Evolutionary conservation across 306 rosid species (phyloP).

Genomic region (Acmispon strigosus): DNA sequence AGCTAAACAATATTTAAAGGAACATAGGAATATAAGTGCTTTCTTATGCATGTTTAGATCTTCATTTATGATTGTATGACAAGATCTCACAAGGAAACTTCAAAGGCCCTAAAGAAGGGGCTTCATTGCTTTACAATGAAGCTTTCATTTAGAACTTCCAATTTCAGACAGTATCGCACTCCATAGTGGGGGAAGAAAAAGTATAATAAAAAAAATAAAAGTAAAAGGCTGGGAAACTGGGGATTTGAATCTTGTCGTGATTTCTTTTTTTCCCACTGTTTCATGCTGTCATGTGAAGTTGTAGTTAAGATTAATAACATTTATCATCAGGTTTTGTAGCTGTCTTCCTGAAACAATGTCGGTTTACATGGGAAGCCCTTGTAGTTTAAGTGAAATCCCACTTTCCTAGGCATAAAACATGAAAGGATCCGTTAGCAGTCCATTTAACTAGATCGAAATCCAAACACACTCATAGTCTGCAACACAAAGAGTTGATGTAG

Average conservation of each 20-base stretch:
- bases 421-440: too few relatives aligned
- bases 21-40: neutral
- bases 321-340: neutral
- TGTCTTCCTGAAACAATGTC: neutral
- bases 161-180: neutral
- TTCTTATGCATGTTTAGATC: neutral
- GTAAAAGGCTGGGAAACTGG: neutral
- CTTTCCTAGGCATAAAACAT: too few relatives aligned
- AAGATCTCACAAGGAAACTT: conserved; percentile 17
- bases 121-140: conserved; percentile 1
- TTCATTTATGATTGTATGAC: neutral
- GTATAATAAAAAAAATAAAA: neutral
- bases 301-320: neutral
- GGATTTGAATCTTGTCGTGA: neutral
- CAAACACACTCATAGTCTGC: neutral
- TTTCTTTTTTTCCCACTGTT: neutral
- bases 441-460: too few relatives aligned
- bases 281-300: neutral
- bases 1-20: conserved; percentile 5
- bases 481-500: neutral
- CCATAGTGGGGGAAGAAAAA: neutral
- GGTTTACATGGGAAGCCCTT: too few relatives aligned
- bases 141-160: conserved; percentile 8
- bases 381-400: too few relatives aligned
- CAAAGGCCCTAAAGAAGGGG: neutral